Evolutionary conservation across 441 rosid species (phyloP).

Genomic region (Populus hybrid): DNA sequence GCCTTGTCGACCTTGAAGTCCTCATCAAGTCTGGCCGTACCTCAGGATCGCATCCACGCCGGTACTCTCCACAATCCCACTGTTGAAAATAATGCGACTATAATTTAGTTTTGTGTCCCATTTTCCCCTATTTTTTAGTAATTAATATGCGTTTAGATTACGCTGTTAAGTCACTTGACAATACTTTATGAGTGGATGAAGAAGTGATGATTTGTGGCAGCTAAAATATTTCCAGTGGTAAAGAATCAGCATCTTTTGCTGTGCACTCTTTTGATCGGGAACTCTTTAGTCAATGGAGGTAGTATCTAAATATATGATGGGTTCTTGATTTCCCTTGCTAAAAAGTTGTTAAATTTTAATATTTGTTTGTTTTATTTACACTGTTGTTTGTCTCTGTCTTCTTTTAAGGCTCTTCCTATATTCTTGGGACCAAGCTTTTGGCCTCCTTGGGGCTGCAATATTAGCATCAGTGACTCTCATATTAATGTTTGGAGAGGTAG

Average conservation of each 20-base stretch:
- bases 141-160: neutral
- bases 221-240: constrained; percentile 83
- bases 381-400: neutral
- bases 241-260: constrained; percentile 90
- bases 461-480: too few relatives aligned
- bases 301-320: constrained; percentile 5
- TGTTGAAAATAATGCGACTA: neutral
- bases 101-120: neutral
- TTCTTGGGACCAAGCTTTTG: constrained; percentile 77
- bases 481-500: too few relatives aligned
- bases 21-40: constrained; percentile 90
- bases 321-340: constrained; percentile 6
- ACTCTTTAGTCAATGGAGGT: constrained; percentile 97
- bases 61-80: constrained; percentile 30
- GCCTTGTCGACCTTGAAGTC: constrained; percentile 94
- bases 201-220: constrained; percentile 33
- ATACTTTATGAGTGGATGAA: too few relatives aligned
- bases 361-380: neutral
- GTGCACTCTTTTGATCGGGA: constrained; percentile 87
- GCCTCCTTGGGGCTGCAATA: constrained; percentile 76
- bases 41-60: constrained; percentile 80
- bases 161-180: too few relatives aligned
- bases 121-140: neutral
- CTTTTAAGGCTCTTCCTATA: constrained; percentile 73
- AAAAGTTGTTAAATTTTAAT: neutral